Evolutionary conservation across 2,329 filamentous ascomycete genomes (phyloP), one percentile per base, ranked within the genome.

Genomic region (Trichophyton rubrum): DNA sequence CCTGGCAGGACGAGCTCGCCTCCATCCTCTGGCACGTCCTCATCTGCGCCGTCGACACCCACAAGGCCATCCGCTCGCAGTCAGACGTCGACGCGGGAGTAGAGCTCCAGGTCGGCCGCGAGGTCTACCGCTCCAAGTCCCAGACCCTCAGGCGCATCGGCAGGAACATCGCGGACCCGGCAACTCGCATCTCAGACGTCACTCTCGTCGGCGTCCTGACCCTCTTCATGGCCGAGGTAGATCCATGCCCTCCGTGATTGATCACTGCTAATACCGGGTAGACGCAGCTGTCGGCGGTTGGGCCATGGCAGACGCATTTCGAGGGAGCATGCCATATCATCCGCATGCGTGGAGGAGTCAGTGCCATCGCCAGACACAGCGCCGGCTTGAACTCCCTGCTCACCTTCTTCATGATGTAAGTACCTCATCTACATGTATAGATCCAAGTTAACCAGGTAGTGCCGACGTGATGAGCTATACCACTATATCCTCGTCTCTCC

Each of bases 291-390:
- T 62, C 62, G 2, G 64, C 63, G 24, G 58, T 56, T 20, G 63
- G 62, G 15, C 55, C 57, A 40, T 65, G 64, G 64, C 55, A 43
- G 47, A 58, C 66, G n/a, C 66, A 67, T 61, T 62, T 65, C 49
- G 59, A 66, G 58, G 66, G 64, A 3, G 60, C 65, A 27, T 60
- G 55, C 27, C 64, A 61, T 51, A 67, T 67, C 43, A 63, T 67
- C 24, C 27, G 61, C 30, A 56, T 67, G 22, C 62, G 62, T 55
- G 66, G 65, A 15, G 66, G 66, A 1, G 41, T 67, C 33, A 49
- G 41, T 24, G 40, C 60, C 7, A 49, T 67, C 9, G 60, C 41
- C 17, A n/a, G 53, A 1, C 60, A 60, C 30, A 59, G 22, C n/a
- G 58, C 62, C 5, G 40, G 6, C 27, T 24, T 63, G 6, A 60